Conservation (phyloP, 176 grass and related monocot genomes). For the Phyllostachys edulis region DNA sequence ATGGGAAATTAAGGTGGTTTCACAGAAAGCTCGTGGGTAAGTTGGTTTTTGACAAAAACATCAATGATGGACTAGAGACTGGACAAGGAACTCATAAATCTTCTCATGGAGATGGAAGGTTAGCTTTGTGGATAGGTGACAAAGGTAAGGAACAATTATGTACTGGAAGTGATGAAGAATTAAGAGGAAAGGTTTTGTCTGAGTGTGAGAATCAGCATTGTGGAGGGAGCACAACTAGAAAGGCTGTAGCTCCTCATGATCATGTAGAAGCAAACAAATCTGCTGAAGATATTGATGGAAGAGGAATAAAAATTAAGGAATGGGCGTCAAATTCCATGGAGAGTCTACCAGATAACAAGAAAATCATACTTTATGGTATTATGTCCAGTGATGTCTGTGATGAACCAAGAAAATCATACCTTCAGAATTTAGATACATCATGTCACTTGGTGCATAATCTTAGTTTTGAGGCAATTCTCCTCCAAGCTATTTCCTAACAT, state of each 20-base stretch:
- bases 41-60: conserved; percentile 67
- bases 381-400: conserved; percentile 25
- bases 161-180: conserved; percentile 28
- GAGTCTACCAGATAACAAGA: conserved; percentile 32
- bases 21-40: conserved; percentile 72
- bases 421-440: too few relatives aligned
- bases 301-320: conserved; percentile 22
- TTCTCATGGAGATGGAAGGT: conserved; percentile 38
- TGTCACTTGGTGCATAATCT: too few relatives aligned
- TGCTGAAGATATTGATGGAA: conserved; percentile 28
- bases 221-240: conserved; percentile 16
- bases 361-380: conserved; percentile 44
- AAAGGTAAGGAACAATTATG: conserved; percentile 39
- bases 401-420: conserved; percentile 13
- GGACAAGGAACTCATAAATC: conserved; percentile 27
- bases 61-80: conserved; percentile 26
- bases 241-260: conserved; percentile 22
- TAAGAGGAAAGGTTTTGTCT: conserved; percentile 24
- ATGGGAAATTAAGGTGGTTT: conserved; percentile 32
- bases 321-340: conserved; percentile 33
- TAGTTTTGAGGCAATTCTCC: too few relatives aligned
- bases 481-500: too few relatives aligned
- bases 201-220: conserved; percentile 7
- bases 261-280: conserved; percentile 33
- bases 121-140: conserved; percentile 41